Evolutionary conservation across 371 early-diverging fungal species (phyloP).

Genomic region (Batrachochytrium dendrobatidis): DNA sequence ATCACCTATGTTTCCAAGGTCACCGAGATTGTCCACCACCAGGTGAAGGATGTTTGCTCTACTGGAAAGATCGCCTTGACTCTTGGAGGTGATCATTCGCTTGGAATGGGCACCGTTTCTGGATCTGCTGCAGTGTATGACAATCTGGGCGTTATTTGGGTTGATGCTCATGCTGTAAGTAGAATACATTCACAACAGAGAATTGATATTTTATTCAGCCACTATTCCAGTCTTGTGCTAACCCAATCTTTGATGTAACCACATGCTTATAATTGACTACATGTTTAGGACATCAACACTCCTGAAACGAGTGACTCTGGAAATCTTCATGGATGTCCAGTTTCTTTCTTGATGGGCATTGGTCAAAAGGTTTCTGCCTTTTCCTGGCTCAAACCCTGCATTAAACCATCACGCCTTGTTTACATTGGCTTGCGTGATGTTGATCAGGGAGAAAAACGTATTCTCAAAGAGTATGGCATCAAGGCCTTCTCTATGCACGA

Average conservation of each 20-base stretch:
- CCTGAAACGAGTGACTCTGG: constrained; percentile 81
- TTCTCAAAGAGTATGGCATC: constrained; percentile 69
- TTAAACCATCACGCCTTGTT: constrained; percentile 69
- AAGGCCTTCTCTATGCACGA: constrained; percentile 95
- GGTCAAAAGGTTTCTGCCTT: constrained; percentile 63
- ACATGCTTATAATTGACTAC: constrained; percentile 72
- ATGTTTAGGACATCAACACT: constrained; percentile 84
- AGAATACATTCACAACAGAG: too few relatives aligned
- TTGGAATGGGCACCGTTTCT: constrained; percentile 84
- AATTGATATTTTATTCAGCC: too few relatives aligned
- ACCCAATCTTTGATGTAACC: constrained; percentile 65
- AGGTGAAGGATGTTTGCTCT: constrained; percentile 56
- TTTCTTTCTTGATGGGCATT: constrained; percentile 85
- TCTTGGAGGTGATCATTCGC: constrained; percentile 93
- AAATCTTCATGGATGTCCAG: constrained; percentile 93
- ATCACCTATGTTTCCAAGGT: constrained; percentile 78
- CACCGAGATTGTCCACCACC: constrained; percentile 55
- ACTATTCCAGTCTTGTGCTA: neutral
- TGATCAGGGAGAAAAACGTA: constrained; percentile 77
- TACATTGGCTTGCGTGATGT: constrained; percentile 96
- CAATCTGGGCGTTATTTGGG: constrained; percentile 90
- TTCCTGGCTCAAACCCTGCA: constrained; percentile 73
- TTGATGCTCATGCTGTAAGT: constrained; percentile 92
- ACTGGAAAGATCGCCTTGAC: constrained; percentile 79
- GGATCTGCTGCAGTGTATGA: constrained; percentile 73